phyloP scores from a whole-genome alignment of 1,139 yeast species.

The Debaryomyces psychrophilus region DNA sequence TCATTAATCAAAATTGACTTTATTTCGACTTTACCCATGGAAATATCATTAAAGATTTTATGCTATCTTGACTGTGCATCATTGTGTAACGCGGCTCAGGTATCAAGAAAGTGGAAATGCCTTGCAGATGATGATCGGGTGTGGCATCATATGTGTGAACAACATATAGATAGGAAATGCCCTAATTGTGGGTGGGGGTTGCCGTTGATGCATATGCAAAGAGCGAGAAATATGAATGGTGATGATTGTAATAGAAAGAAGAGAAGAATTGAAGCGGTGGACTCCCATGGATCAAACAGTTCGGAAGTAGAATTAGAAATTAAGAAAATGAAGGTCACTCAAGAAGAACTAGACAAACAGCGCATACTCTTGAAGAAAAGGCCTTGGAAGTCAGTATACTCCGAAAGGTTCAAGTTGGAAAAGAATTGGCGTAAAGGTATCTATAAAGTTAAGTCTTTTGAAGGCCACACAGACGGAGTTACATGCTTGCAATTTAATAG shows the following conservation, averaged over 20 bases:
- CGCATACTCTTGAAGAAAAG: constrained; percentile 38
- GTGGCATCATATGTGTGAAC: constrained; percentile 98
- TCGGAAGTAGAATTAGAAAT: constrained; percentile 19
- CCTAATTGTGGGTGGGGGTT: constrained; percentile 99
- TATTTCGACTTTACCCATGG: constrained; percentile 81
- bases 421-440: constrained; percentile 91
- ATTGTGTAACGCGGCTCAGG: constrained; percentile 91
- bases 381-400: constrained; percentile 95
- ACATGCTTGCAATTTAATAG: constrained; percentile 81
- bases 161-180: constrained; percentile 94
- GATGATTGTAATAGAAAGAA: constrained; percentile 31
- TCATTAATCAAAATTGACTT: constrained; percentile 86
- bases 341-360: constrained; percentile 13
- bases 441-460: constrained; percentile 63
- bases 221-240: constrained; percentile 57
- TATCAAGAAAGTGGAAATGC: constrained; percentile 79
- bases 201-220: constrained; percentile 84
- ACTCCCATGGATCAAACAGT: constrained; percentile 9
- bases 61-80: constrained; percentile 91
- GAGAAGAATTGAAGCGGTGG: constrained; percentile 31
- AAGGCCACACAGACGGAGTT: constrained; percentile 88
- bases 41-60: constrained; percentile 78
- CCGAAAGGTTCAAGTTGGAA: constrained; percentile 88
- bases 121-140: constrained; percentile 95
- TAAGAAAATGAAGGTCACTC: constrained; percentile 15